phyloP scores from a whole-genome alignment of 2,329 filamentous ascomycete genomes.

The Alternaria alternata region DNA sequence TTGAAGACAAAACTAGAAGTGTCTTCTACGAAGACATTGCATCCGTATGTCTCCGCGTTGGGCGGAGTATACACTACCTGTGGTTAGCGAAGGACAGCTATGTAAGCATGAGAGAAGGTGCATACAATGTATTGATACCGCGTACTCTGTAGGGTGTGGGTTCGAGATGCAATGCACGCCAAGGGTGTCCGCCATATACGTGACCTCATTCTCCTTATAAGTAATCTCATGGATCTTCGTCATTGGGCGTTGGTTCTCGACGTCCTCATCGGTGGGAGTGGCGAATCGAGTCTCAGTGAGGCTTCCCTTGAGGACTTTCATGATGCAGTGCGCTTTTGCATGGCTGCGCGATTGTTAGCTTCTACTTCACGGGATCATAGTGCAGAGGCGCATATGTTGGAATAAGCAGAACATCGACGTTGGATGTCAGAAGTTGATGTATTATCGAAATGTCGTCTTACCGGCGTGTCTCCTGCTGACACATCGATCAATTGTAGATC shows the following conservation, averaged over 20 bases:
- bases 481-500: constrained; percentile 37
- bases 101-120: constrained; percentile 14
- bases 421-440: background rate
- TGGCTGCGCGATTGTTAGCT: constrained; percentile 42
- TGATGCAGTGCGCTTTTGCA: constrained; percentile 84
- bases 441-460: constrained; percentile 28
- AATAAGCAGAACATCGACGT: background rate
- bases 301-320: constrained; percentile 83
- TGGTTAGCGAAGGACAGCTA: constrained; percentile 7
- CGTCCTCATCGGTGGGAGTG: constrained; percentile 66
- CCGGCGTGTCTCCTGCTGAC: constrained; percentile 38
- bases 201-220: constrained; percentile 76
- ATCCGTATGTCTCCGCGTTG: constrained; percentile 83
- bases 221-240: constrained; percentile 71
- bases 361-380: background rate
- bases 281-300: constrained; percentile 83
- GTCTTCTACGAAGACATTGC: constrained; percentile 78
- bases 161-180: constrained; percentile 87
- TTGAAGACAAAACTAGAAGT: constrained; percentile 63
- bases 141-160: constrained; percentile 72
- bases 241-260: constrained; percentile 63
- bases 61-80: constrained; percentile 79
- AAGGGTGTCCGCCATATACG: constrained; percentile 90
- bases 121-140: constrained; percentile 81
- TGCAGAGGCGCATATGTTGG: background rate